Conservation (phyloP, 2,329 filamentous ascomycete genomes). For the Penicillium sclerotigenum region DNA sequence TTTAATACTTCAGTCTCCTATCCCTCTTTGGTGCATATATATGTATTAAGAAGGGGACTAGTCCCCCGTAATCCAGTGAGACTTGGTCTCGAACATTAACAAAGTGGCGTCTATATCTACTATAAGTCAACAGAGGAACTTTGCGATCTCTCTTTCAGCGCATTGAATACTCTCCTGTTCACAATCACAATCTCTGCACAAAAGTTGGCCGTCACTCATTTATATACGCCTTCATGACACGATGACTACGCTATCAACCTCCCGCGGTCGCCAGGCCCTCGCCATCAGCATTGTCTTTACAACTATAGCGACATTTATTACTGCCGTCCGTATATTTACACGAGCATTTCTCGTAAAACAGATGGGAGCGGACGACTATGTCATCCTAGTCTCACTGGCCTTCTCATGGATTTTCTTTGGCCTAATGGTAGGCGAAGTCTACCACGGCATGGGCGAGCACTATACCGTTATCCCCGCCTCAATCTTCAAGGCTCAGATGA, state of each 20-base stretch:
- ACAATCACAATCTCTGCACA: not conserved
- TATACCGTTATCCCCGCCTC: constrained; percentile 17
- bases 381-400: constrained; percentile 33
- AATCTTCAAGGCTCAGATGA: constrained; percentile 26
- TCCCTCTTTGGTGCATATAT: not conserved
- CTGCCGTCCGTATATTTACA: constrained; percentile 43
- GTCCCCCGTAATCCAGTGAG: not conserved
- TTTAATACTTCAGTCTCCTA: not conserved
- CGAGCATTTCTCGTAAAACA: constrained; percentile 34
- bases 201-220: not conserved
- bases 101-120: not conserved
- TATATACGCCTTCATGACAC: constrained; percentile 10
- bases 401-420: constrained; percentile 34
- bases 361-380: constrained; percentile 38
- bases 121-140: not conserved
- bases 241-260: constrained; percentile 27
- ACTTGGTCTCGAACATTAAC: not conserved
- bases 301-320: constrained; percentile 31
- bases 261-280: constrained; percentile 29
- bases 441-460: constrained; percentile 32
- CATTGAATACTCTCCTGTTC: not conserved
- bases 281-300: constrained; percentile 32
- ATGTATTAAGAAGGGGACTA: constrained; percentile 5
- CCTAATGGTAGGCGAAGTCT: constrained; percentile 30
- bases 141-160: not conserved